Base-by-base conservation (phyloP, 495 filamentous ascomycete genomes). In the Trichoderma parareesei region DNA sequence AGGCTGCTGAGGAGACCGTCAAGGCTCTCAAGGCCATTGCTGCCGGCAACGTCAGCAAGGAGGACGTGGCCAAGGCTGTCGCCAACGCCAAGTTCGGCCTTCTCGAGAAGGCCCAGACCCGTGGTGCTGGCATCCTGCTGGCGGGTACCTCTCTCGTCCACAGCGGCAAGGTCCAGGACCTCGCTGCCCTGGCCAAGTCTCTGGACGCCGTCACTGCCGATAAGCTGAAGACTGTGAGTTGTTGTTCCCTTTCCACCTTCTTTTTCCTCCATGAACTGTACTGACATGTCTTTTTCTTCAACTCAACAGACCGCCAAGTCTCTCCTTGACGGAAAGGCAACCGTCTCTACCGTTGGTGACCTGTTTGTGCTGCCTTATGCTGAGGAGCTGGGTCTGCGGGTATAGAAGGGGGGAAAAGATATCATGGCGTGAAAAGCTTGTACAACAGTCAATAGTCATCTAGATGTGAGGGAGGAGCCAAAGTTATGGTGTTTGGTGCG, bases 71-170 rank as follows among this genome's bases (percentile, higher is more conserved):
- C 75, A 98, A 97, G 83, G 94, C 94, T 53, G 83, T 88, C 71
- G 92, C 94, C 27, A 84, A 90, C 70, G 93, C 95, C 67, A 98
- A 97, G 79, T 99, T 97, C 81, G 85, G 88, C 72, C 90, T 92
- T 59, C 81, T 98, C 49, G 92, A 96, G 73, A 85, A 84, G 48
- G 91, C 88, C 60, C 89, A 97, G 81, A 84, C 83, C 70, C 81
- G 87, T 67, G 91, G 91, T 69, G 81, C 88, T 59, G 90, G 89
- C 49, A 83, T 83, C 65, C 77, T 96, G 70, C 87, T 85, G 70
- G 90, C 87, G 67, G 91, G 91, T 69, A 82, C 88, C 59, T 90
- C 89, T 44, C 83, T 83, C 65, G 77, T 96, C 70, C 87, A 89
- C 70, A 87, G 86, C 64, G 86, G 84, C 77, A 90, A 92, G 82